These are phyloP conservation scores for Lentithecium fluviatile DNA, from an alignment of 495 filamentous ascomycete species.

Conservation along the genomic window DNA sequence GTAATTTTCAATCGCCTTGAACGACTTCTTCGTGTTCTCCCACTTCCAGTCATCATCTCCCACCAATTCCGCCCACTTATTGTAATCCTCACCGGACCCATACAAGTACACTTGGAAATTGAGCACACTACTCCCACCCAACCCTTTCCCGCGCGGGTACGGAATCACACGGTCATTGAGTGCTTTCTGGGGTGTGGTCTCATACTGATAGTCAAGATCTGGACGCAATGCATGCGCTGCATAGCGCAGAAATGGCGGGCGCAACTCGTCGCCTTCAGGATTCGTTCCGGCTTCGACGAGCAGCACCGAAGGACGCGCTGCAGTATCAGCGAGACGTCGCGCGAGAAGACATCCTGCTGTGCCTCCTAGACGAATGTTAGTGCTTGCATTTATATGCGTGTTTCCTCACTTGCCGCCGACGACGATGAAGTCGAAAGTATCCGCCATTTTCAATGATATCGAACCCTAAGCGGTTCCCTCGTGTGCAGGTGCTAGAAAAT, in stretches of 20 bases:
- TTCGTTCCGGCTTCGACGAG: constrained; percentile 26
- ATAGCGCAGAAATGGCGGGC: constrained; percentile 26
- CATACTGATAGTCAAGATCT: constrained; percentile 28
- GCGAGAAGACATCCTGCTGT: constrained; percentile 33
- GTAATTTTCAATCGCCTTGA: constrained; percentile 28
- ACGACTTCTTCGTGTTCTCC: constrained; percentile 23
- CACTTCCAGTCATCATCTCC: constrained; percentile 33
- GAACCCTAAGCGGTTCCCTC: no score
- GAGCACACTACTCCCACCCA: constrained; percentile 29
- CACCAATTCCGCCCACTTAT: constrained; percentile 29
- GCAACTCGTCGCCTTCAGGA: constrained; percentile 18
- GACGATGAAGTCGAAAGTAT: constrained; percentile 12
- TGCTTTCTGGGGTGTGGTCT: constrained; percentile 14
- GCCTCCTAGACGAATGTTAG: constrained; percentile 16
- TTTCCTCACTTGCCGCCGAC: background rate
- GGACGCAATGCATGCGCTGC: constrained; percentile 11
- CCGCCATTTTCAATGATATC: constrained; percentile 12
- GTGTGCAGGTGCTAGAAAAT: no score
- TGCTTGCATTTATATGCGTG: background rate
- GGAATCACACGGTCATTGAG: constrained; percentile 18
- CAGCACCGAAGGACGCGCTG: constrained; percentile 27
- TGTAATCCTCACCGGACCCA: constrained; percentile 29
- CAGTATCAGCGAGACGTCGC: constrained; percentile 20
- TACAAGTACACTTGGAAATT: constrained; percentile 32
- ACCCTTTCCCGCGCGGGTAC: constrained; percentile 25